These are phyloP conservation scores for Botrytis paeoniae DNA, from an alignment of 2,329 filamentous ascomycete species.

Conservation along the genomic window DNA sequence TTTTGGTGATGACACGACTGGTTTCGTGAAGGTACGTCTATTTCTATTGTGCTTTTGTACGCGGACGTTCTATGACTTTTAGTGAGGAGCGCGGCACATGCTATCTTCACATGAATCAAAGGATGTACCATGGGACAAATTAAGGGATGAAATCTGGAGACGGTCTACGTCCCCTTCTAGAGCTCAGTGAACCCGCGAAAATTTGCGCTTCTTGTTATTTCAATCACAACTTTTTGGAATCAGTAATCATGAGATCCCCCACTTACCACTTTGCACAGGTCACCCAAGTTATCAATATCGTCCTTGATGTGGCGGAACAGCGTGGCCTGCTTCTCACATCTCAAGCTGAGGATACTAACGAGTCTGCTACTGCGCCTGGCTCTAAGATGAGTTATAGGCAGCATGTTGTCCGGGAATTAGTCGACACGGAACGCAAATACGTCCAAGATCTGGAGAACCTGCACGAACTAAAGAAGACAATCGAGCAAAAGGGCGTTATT, in stretches of 20 bases:
- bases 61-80: background rate
- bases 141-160: background rate
- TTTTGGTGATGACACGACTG: conserved; percentile 90
- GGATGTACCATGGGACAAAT: background rate
- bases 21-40: conserved; percentile 79
- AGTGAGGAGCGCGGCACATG: background rate
- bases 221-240: background rate
- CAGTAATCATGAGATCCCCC: conserved; percentile 1
- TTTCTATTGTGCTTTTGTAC: background rate
- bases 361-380: conserved; percentile 47
- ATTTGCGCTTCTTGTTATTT: background rate
- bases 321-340: conserved; percentile 67
- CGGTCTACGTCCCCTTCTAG: background rate
- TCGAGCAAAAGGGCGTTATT: conserved; percentile 84
- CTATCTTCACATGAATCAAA: background rate
- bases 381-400: conserved; percentile 72
- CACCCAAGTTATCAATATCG: conserved; percentile 85
- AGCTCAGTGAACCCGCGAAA: background rate
- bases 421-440: conserved; percentile 95
- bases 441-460: conserved; percentile 95
- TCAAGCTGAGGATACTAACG: conserved; percentile 51
- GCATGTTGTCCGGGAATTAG: conserved; percentile 85
- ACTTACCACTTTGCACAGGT: conserved; percentile 52
- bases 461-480: conserved; percentile 83
- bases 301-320: conserved; percentile 81